phyloP scores from a whole-genome alignment of 1,139 yeast species.

The Kazachstania sp. region DNA sequence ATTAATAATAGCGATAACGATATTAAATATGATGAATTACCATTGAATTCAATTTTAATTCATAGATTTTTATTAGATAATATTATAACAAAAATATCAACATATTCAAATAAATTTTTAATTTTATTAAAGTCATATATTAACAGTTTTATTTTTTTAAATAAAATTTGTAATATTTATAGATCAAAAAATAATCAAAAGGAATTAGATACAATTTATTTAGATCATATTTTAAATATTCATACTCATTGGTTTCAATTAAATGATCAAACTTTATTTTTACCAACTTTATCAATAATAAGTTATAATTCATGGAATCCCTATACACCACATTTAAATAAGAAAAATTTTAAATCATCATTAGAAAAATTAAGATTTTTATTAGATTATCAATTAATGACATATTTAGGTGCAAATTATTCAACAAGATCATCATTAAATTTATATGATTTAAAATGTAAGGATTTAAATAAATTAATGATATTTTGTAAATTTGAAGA shows the following conservation, averaged over 20 bases:
- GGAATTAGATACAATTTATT: constrained; percentile 7
- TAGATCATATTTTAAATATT: constrained; percentile 4
- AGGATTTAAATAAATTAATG: background rate
- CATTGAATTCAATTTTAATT: constrained; percentile 17
- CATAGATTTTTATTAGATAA: constrained; percentile 24
- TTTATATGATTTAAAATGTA: constrained; percentile 13
- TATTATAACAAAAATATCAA: constrained; percentile 6
- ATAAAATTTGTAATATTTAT: constrained; percentile 17
- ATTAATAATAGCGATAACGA: constrained; percentile 4
- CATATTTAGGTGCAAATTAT: constrained; percentile 18
- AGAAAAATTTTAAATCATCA: constrained; percentile 24
- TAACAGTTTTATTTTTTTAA: constrained; percentile 18
- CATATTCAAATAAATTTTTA: background rate
- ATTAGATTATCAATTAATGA: constrained; percentile 25
- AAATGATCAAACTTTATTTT: background rate
- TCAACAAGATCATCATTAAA: constrained; percentile 21
- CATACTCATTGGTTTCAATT: constrained; percentile 7
- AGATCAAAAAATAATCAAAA: background rate
- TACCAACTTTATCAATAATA: constrained; percentile 6
- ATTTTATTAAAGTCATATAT: constrained; percentile 7
- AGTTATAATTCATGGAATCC: constrained; percentile 28
- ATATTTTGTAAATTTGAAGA: background rate
- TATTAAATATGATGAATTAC: constrained; percentile 13
- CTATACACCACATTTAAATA: constrained; percentile 17
- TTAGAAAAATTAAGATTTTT: constrained; percentile 25